Evolutionary conservation across 805 yeast genomes (phyloP).

Genomic region (Starmerella vaccinii): DNA sequence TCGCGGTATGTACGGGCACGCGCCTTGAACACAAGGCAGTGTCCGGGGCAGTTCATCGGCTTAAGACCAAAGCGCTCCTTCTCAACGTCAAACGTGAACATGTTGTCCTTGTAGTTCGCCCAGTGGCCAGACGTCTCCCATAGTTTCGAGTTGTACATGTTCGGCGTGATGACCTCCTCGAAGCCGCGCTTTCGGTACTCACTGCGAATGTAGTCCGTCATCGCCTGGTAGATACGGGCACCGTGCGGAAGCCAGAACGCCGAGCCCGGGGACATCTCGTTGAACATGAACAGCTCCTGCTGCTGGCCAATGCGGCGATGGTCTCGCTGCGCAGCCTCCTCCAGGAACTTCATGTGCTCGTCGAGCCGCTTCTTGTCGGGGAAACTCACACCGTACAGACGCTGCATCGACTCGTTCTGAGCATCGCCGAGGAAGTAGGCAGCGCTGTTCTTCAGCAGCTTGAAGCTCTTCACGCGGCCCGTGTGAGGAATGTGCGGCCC

Average conservation of each 20-base stretch:
- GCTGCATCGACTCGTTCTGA: slow-evolving; percentile 86
- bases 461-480: slow-evolving; percentile 89
- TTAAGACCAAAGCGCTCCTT: slow-evolving; percentile 90
- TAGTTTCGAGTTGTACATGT: slow-evolving; percentile 92
- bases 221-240: slow-evolving; percentile 86
- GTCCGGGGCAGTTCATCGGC: slow-evolving; percentile 97
- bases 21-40: slow-evolving; percentile 82
- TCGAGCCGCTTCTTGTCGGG: slow-evolving; percentile 96
- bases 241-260: slow-evolving; percentile 99
- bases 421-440: slow-evolving; percentile 93
- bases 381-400: slow-evolving; percentile 96
- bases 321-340: slow-evolving; percentile 85
- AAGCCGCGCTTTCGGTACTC: slow-evolving; percentile 92
- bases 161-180: slow-evolving; percentile 97
- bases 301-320: slow-evolving; percentile 95
- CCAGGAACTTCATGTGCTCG: slow-evolving; percentile 85
- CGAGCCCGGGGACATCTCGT: slow-evolving; percentile 95
- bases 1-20: slow-evolving; percentile 94
- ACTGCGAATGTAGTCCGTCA: slow-evolving; percentile 64
- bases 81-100: slow-evolving; percentile 94
- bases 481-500: slow-evolving; percentile 99
- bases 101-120: slow-evolving; percentile 94
- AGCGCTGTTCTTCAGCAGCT: slow-evolving; percentile 88
- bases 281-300: slow-evolving; percentile 89
- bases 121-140: slow-evolving; percentile 99